A percentile compares a stretch with the other conserved stretches of the same genome.
Evolutionary conservation across 257 asterid species (phyloP).

Genomic region (Voacanga thouarsii): DNA sequence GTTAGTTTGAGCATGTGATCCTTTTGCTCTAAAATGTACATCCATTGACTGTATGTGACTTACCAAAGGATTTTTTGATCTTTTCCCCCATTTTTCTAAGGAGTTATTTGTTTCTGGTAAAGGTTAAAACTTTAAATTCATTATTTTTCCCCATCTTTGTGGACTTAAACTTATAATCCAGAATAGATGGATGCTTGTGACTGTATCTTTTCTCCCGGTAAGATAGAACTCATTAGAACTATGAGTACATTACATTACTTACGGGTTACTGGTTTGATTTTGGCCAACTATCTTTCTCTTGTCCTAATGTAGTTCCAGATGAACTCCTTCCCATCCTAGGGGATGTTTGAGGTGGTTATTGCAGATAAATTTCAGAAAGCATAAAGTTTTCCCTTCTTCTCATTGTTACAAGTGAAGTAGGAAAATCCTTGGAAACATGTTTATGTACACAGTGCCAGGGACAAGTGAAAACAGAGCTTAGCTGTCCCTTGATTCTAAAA

Average conservation of each 20-base stretch:
- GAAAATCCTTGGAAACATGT: not conserved
- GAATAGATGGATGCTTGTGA: not conserved
- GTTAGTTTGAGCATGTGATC: not conserved
- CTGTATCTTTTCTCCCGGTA: not conserved
- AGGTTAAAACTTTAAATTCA: not conserved
- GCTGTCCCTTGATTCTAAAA: not conserved
- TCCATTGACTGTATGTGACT: not conserved
- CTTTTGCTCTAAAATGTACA: slow-evolving; percentile 3
- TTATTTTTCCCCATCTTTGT: not conserved
- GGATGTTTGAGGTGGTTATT: not conserved
- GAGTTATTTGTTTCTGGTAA: not conserved
- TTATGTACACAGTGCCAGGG: not conserved
- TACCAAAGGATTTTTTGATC: not conserved
- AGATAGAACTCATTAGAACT: not conserved
- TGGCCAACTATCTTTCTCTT: not conserved
- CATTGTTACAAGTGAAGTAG: not conserved
- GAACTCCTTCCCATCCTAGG: not conserved
- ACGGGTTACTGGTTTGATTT: not conserved
- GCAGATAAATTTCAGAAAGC: not conserved
- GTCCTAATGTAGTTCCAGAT: not conserved
- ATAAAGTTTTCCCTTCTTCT: not conserved
- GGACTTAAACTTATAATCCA: not conserved
- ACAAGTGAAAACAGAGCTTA: not conserved
- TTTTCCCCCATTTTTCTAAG: not conserved
- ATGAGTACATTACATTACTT: not conserved